Base-by-base conservation (phyloP, 2,329 filamentous ascomycete genomes). In the Sordariomycetes sp. region DNA sequence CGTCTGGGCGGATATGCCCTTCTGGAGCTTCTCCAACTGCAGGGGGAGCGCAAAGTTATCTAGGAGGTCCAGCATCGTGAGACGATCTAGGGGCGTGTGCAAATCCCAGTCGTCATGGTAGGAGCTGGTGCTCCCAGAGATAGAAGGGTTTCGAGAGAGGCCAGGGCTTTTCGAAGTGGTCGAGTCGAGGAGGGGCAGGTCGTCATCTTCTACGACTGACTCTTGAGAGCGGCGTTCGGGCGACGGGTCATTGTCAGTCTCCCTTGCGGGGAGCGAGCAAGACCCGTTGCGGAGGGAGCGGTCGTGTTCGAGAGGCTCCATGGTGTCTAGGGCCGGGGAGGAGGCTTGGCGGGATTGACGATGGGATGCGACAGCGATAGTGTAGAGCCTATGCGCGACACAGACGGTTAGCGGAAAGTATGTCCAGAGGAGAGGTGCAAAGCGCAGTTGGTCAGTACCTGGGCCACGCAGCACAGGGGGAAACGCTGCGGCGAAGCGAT, bases 1-100 rank as follows among this genome's bases (percentile, higher is more conserved):
- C 3, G 86, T 93, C 72, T 97, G 92, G 5, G 85, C 82, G 32
- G 87, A 87, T 60, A 97, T 79, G 43, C 89, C 88, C 65, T 83
- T 87, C 67, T 97, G 92, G 63, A 97, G 80, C 75, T 89, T 94
- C 72, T 97, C 94, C 22, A 99, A 80, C 65, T 93, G 89, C 67
- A 96, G 89, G 1, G 91, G 88, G 35, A 99, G 78, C 6, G 92
- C 89, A 62, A 99, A 85, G 69, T 97, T 97, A 73, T 97, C 93
- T 63, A 99, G 82, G 54, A 99, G 80, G 68, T 99, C 94, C 66
- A 99, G 90, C 59, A 97, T 84, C 46, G 89, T 92, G 58, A 99
- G 78, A 56, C 90, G 88, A 70, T 99, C 94, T 25, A 97, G 77
- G 0, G 93, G 92, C 11, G 92, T 90, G 61, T 95, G 88, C 24